phyloP scores from a whole-genome alignment of 495 filamentous ascomycete genomes.

The Aspergillus carlsbadensis region DNA sequence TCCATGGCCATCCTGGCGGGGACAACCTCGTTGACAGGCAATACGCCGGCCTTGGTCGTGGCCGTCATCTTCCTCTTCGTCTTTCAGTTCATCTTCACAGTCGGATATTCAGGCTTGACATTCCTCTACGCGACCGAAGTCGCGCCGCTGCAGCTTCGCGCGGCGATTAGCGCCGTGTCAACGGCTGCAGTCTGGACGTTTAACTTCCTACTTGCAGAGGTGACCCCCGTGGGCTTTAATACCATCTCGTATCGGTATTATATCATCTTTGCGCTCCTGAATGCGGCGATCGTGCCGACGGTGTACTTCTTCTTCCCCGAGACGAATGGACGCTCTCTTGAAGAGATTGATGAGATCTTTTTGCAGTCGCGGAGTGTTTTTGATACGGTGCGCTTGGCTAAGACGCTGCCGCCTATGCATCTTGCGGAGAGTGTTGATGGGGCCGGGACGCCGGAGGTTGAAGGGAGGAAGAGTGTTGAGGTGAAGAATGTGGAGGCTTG shows the following conservation, averaged over 20 bases:
- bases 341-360: constrained; percentile 76
- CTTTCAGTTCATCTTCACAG: constrained; percentile 46
- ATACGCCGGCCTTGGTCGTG: constrained; percentile 35
- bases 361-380: constrained; percentile 28
- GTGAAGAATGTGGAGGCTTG: background rate
- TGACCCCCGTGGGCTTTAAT: constrained; percentile 46
- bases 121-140: constrained; percentile 67
- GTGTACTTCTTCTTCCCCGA: constrained; percentile 62
- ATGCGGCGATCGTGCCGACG: constrained; percentile 43
- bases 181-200: constrained; percentile 65
- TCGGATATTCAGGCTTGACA: constrained; percentile 64
- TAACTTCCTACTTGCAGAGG: constrained; percentile 48
- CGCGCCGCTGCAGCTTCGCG: constrained; percentile 65
- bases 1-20: constrained; percentile 58
- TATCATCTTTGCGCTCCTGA: constrained; percentile 49
- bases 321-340: constrained; percentile 61
- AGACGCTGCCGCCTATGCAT: constrained; percentile 25
- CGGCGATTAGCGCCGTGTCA: constrained; percentile 63
- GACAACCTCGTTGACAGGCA: constrained; percentile 41
- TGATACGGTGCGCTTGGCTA: constrained; percentile 32
- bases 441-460: background rate
- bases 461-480: background rate
- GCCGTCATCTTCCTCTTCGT: constrained; percentile 42
- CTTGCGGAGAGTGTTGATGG: constrained; percentile 13
- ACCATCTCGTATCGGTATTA: constrained; percentile 47